These are phyloP conservation scores for Dysphania ambrosioides DNA, from an alignment of 148 eudicot genomes.

Conservation along the genomic window DNA sequence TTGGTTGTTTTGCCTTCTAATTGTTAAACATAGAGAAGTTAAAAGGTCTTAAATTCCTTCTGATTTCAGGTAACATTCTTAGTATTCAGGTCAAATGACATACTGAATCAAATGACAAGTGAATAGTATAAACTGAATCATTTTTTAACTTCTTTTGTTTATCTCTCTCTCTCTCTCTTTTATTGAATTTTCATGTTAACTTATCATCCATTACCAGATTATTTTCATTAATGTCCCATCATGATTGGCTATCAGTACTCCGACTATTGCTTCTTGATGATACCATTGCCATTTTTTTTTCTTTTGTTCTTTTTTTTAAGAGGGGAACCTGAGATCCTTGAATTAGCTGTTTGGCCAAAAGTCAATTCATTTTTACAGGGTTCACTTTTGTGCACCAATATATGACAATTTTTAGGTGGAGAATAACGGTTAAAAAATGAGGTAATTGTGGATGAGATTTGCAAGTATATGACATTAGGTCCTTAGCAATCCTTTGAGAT, in stretches of 20 bases:
- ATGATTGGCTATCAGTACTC: not conserved
- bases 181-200: not conserved
- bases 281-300: not conserved
- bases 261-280: too few species aligned
- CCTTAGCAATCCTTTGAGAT: not conserved
- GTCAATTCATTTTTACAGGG: not conserved
- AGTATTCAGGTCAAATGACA: not conserved
- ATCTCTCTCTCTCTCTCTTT: not conserved
- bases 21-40: not conserved
- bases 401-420: not conserved
- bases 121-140: not conserved
- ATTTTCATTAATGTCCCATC: not conserved
- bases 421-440: conserved; percentile 9
- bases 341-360: not conserved
- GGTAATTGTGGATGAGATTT: not conserved
- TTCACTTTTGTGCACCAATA: not conserved
- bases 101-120: not conserved
- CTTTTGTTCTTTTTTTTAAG: too few species aligned
- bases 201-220: not conserved
- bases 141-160: not conserved
- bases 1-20: not conserved
- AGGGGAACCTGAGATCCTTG: not conserved
- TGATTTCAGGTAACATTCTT: not conserved
- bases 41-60: not conserved
- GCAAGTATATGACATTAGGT: not conserved